Evolutionary conservation across 805 yeast species (phyloP).

Genomic region (Teunomyces cretensis): DNA sequence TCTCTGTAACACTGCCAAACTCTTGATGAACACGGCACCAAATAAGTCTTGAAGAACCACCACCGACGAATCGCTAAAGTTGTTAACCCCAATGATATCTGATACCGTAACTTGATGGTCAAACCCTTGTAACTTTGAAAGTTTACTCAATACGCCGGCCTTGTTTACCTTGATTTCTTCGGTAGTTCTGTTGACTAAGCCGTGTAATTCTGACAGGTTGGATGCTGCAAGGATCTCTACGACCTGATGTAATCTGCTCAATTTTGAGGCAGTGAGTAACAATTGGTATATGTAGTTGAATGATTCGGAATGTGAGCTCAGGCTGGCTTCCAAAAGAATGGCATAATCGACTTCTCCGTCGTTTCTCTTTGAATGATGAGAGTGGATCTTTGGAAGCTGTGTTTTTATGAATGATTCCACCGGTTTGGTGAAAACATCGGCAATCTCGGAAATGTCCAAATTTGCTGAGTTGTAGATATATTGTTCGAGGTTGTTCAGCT

Average conservation of each 20-base stretch:
- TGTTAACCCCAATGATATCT: constrained; percentile 24
- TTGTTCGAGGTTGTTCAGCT: constrained; percentile 48
- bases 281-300: constrained; percentile 52
- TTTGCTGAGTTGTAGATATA: constrained; percentile 57
- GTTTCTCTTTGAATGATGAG: constrained; percentile 15
- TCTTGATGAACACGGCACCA: constrained; percentile 64
- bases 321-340: constrained; percentile 28
- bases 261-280: constrained; percentile 56
- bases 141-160: constrained; percentile 32
- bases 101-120: constrained; percentile 19
- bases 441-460: constrained; percentile 53
- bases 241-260: constrained; percentile 61
- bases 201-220: constrained; percentile 61
- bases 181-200: constrained; percentile 57
- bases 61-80: constrained; percentile 49
- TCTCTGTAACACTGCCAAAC: constrained; percentile 63
- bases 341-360: constrained; percentile 26
- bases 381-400: constrained; percentile 30
- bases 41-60: constrained; percentile 67
- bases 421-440: constrained; percentile 34
- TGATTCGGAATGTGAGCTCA: constrained; percentile 38
- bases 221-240: constrained; percentile 54
- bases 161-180: constrained; percentile 64
- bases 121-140: constrained; percentile 28
- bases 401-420: constrained; percentile 26